Percentiles rank a stretch among this genome's conserved stretches.
Conservation (phyloP, 192 early-diverging fungal genomes). For the Podila epicladia region DNA sequence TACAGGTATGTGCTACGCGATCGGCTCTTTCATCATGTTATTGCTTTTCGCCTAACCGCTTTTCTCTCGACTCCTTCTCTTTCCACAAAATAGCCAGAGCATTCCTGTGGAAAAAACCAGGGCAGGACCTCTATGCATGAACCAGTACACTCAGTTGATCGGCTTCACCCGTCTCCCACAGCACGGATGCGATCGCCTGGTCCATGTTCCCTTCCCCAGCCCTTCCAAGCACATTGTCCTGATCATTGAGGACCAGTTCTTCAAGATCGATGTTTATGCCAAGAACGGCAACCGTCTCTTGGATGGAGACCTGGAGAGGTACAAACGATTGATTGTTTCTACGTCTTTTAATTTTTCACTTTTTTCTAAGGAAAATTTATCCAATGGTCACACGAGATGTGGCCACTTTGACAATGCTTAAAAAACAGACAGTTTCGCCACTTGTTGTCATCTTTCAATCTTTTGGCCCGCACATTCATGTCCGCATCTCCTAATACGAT, state of each 20-base stretch:
- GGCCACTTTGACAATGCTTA: no score
- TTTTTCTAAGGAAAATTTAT: not conserved
- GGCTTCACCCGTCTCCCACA: slow-evolving; percentile 87
- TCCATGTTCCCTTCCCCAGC: slow-evolving; percentile 56
- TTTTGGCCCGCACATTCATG: not conserved
- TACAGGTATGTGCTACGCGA: slow-evolving; percentile 55
- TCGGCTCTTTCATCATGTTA: no score
- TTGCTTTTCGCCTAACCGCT: not conserved
- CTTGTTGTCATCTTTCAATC: not conserved
- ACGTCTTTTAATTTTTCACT: not conserved
- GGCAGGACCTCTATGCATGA: slow-evolving; percentile 80
- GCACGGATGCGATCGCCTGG: slow-evolving; percentile 75
- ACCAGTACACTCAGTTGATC: slow-evolving; percentile 84
- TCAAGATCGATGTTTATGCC: slow-evolving; percentile 73
- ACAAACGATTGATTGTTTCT: not conserved
- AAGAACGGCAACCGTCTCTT: slow-evolving; percentile 63
- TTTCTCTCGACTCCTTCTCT: not conserved
- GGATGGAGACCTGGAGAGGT: slow-evolving; percentile 79
- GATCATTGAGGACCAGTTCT: slow-evolving; percentile 82
- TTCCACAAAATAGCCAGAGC: slow-evolving; percentile 32
- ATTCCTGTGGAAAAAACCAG: slow-evolving; percentile 76
- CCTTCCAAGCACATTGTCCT: slow-evolving; percentile 71
- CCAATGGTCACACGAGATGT: no score
- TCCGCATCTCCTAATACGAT: not conserved
- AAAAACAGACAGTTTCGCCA: no score